Conservation (phyloP, 2,329 filamentous ascomycete species). For the Dactylellina cionopaga region DNA sequence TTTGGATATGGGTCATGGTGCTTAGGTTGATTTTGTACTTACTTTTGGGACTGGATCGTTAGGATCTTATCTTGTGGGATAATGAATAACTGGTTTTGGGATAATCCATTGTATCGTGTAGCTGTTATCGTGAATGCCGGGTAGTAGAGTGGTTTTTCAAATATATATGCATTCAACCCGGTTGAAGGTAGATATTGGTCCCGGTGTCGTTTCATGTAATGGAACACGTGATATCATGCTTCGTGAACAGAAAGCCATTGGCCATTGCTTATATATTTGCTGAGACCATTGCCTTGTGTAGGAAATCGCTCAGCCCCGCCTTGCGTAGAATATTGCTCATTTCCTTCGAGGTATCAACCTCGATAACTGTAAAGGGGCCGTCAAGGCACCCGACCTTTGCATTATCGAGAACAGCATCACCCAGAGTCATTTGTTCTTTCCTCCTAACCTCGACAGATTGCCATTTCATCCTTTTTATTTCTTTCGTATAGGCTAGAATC, state of each 20-base stretch:
- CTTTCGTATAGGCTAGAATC: conserved; percentile 27
- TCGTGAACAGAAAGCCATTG: not conserved
- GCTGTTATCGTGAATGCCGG: too few species aligned
- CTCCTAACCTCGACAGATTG: conserved; percentile 44
- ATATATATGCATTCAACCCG: too few species aligned
- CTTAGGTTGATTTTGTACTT: too few species aligned
- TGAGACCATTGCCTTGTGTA: conserved; percentile 37
- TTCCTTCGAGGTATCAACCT: conserved; percentile 41
- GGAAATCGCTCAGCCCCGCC: conserved; percentile 38
- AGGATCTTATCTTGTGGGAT: too few species aligned
- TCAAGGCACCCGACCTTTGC: not conserved
- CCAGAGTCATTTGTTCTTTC: conserved; percentile 11
- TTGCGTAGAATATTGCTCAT: conserved; percentile 38
- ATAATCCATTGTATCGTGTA: too few species aligned
- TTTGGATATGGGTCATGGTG: too few species aligned
- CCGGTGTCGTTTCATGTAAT: too few species aligned
- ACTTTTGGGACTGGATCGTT: too few species aligned
- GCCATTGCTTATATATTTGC: not conserved
- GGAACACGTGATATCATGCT: not conserved
- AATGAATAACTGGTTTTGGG: too few species aligned
- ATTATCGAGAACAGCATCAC: not conserved
- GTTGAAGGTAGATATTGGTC: too few species aligned
- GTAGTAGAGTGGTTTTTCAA: too few species aligned
- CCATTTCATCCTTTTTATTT: conserved; percentile 50
- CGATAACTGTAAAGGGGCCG: conserved; percentile 27